Percentiles rank a stretch among this genome's conserved stretches.
Evolutionary conservation across 2,329 filamentous ascomycete genomes (phyloP).

Genomic region (Chalaropsis thielavioides): DNA sequence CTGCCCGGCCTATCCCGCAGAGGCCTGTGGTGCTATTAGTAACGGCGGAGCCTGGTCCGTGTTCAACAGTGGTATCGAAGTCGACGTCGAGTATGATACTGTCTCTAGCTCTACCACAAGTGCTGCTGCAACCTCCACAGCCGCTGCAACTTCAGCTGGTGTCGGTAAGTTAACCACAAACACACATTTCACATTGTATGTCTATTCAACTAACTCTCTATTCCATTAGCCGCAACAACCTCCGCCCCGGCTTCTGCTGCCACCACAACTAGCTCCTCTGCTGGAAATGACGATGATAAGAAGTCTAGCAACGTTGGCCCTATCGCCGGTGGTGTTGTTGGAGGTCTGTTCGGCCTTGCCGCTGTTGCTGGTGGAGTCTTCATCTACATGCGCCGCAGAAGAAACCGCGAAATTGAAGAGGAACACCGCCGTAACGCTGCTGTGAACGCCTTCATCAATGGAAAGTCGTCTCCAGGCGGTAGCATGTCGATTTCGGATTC

Average conservation of each 20-base stretch:
- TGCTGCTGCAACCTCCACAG: constrained; percentile 19
- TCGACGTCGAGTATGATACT: constrained; percentile 26
- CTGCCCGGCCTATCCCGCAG: constrained; percentile 47
- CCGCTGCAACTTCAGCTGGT: constrained; percentile 21
- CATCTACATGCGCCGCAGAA: constrained; percentile 61
- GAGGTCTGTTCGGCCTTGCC: constrained; percentile 58
- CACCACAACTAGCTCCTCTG: constrained; percentile 17
- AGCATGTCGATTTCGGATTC: constrained; percentile 64
- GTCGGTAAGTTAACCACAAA: constrained; percentile 7
- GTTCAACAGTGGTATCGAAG: constrained; percentile 36
- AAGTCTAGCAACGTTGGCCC: constrained; percentile 54
- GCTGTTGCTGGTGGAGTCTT: constrained; percentile 54
- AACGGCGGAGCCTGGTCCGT: constrained; percentile 28
- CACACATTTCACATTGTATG: not conserved
- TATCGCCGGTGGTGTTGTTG: constrained; percentile 77
- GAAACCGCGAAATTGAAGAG: constrained; percentile 64
- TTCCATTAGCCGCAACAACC: constrained; percentile 2
- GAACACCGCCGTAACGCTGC: constrained; percentile 71
- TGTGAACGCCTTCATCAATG: constrained; percentile 59
- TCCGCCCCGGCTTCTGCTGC: constrained; percentile 23
- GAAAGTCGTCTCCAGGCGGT: constrained; percentile 46
- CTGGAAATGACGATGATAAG: constrained; percentile 18
- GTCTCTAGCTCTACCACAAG: constrained; percentile 21
- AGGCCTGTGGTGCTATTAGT: constrained; percentile 42
- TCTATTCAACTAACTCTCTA: constrained; percentile 4